Base-by-base conservation (phyloP, 1,139 yeast genomes). In the Casaregolazyma suthepensis region DNA sequence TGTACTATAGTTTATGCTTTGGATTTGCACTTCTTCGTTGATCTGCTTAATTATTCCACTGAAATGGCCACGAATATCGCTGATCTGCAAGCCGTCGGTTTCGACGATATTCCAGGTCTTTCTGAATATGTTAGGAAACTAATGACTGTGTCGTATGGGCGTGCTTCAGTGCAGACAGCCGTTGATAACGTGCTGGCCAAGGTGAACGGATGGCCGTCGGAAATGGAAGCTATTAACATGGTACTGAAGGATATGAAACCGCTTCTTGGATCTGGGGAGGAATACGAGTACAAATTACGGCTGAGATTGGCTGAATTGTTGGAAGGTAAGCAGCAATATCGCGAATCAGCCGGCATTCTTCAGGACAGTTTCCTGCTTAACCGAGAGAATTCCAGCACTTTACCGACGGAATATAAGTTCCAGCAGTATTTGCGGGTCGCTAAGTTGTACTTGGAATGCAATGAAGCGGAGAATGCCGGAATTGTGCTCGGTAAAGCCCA, bases 401-500 rank as follows among this genome's bases (percentile, higher is more conserved):
- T 66, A 18, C 50, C 63, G 10, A 67, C 67, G 49, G 63, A 60
- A 22, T 59, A 62, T 43, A 59, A 58, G 52, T 66, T 70, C 45
- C 60, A 58, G 1, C 57, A 63, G 38, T 63, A 63, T 35, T 64
- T 70, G n/a, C 63, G 67, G 19, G 62, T 68, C 31, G 62, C 66
- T 37, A 61, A 72, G 20, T 58, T 63, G 53, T 59, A 67, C 46
- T 54, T 70, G 43, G 71, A 70, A 46, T 61, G 63, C n/a, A 68
- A 60, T 35, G 70, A 68, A 52, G 58, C 66, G n/a, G 66, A 66
- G 35, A 57, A 57, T 12, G 72, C 73, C 1, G 69, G 66, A 46
- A 60, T 63, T 12, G 61, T 63, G 26, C 61, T 70, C 45, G 62
- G 63, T 51, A 62, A 65, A 48, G 70, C 72, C 2, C 64, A 66